Base-by-base conservation (phyloP, 139 green algal species). In the Bryopsis sp. region DNA sequence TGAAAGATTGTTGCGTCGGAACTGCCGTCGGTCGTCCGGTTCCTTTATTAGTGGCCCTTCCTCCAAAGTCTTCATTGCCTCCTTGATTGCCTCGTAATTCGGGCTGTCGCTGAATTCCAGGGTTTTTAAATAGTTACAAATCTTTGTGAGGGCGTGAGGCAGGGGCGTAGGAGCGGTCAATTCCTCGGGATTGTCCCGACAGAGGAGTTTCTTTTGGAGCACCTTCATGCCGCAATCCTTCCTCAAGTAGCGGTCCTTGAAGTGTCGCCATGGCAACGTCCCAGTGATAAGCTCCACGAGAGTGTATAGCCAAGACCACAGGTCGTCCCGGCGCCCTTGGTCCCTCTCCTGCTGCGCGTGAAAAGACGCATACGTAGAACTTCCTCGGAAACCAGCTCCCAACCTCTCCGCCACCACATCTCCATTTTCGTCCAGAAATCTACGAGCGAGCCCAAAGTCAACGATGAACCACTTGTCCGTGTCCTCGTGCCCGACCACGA, bases 231-330 rank as follows among this genome's bases (percentile, higher is more conserved):
- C 28, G 29, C 22, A 54, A 38, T 47, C 31, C 57, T 75, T 47
- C 8, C 61, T 15, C 59, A 35, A 59, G 1, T 36, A 57, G 15
- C 47, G 37, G 31, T 43, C 71, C 32, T 39, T 61, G 22, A 60
- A 43, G 47, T 2, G 39, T 38, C 50, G 68, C 81, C 80, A 87
- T n/a, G 80, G 78, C 24, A 87, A 68, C 7, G 67, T 58, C 0
- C 82, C 85, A 7, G 76, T 70, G 24, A 90, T 4, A 39, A 94
- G 75, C 78, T 96, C 91, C 3, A 88, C 79, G 63, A 96, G 38
- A 47, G 90, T 85, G 68, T 95, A 96, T 0, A 96, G 69, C 84
- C 93, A 90, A 48, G 68, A 82, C 90, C 90, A 96, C 43, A 97
- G 68, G 81, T 96, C 90, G 67, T 96, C 91, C 7, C 88, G 32